Conservation (phyloP, 169 alveolate species). For the Cryptosporidium bovis region DNA sequence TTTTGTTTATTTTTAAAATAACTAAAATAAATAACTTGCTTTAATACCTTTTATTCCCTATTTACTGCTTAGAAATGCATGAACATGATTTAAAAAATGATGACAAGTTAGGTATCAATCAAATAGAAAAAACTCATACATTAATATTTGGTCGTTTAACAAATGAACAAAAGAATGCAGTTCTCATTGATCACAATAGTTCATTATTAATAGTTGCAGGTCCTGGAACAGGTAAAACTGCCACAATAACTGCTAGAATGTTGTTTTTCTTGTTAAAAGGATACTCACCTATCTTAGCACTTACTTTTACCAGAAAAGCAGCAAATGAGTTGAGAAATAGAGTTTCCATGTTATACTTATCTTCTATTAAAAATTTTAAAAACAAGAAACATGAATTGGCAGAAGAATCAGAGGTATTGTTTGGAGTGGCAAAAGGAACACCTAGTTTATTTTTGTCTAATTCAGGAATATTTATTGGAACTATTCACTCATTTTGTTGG, state of each 20-base stretch:
- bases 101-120: background rate
- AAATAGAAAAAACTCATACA: constrained; percentile 44
- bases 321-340: constrained; percentile 79
- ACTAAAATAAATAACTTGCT: background rate
- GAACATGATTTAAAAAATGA: background rate
- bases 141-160: constrained; percentile 79
- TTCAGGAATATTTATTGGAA: constrained; percentile 76
- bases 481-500: constrained; percentile 80
- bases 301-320: constrained; percentile 81
- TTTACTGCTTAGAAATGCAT: background rate
- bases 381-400: background rate
- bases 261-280: constrained; percentile 78
- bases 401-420: background rate
- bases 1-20: background rate
- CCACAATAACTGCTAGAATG: constrained; percentile 82
- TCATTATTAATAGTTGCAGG: constrained; percentile 83
- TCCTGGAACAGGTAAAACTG: constrained; percentile 88
- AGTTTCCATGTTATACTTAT: constrained; percentile 56
- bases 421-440: background rate
- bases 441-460: background rate
- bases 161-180: constrained; percentile 81
- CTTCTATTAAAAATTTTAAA: constrained; percentile 17
- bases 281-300: constrained; percentile 77
- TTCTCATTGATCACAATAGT: constrained; percentile 74
- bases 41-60: background rate